Evolutionary conservation across 1,284 basidiomycete species (phyloP).

Genomic region (Sanghuangporus weigelae): DNA sequence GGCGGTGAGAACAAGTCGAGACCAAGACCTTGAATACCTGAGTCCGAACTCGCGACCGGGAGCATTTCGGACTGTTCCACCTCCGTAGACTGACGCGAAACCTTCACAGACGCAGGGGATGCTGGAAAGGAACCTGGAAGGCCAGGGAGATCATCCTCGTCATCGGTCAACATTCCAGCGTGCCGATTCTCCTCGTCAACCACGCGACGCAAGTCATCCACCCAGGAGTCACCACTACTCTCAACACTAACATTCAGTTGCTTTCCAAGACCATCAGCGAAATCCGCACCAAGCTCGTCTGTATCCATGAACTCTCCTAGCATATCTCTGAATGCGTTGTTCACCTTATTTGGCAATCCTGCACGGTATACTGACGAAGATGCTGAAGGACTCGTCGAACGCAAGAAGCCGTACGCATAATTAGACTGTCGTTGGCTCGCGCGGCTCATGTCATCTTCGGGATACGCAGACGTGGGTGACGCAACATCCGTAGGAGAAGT

Average conservation of each 20-base stretch:
- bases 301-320: slow-evolving; percentile 13
- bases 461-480: slow-evolving; percentile 3
- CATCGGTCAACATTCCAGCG: slow-evolving; percentile 8
- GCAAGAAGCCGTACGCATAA: slow-evolving; percentile 2
- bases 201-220: slow-evolving; percentile 12
- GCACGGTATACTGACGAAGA: slow-evolving; percentile 15
- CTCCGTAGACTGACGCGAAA: background rate
- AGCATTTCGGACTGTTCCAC: background rate
- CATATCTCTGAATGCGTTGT: slow-evolving; percentile 2
- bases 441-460: background rate
- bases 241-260: slow-evolving; percentile 1
- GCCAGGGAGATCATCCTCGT: slow-evolving; percentile 9
- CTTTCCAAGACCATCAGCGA: background rate
- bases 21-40: slow-evolving; percentile 10
- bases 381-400: slow-evolving; percentile 15
- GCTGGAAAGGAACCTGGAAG: slow-evolving; percentile 17
- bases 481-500: slow-evolving; percentile 12
- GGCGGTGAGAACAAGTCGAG: slow-evolving; percentile 11
- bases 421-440: slow-evolving; percentile 1
- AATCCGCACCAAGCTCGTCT: slow-evolving; percentile 2
- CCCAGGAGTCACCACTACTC: slow-evolving; percentile 13
- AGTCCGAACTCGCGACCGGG: background rate
- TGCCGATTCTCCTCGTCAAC: slow-evolving; percentile 1
- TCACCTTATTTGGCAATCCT: background rate
- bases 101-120: slow-evolving; percentile 11